Percentiles rank a stretch among this genome's conserved stretches.
Conservation (phyloP, 2,329 filamentous ascomycete genomes). For the Pseudogymnoascus sp. region DNA sequence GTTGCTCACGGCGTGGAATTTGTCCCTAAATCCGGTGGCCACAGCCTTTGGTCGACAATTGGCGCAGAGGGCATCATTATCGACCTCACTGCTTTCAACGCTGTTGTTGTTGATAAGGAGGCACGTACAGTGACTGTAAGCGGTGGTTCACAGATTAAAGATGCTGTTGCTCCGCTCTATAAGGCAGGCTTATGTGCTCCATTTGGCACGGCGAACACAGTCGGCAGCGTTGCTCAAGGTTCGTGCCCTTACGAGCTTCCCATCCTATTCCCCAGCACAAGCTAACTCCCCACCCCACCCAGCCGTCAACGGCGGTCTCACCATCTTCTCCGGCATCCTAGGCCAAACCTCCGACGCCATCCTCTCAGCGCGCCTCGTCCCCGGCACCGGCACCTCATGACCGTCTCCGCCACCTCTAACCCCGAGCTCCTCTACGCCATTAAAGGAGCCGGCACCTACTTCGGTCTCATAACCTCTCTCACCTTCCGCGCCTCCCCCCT, state of each 20-base stretch:
- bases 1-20: constrained; percentile 18
- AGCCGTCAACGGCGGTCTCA: constrained; percentile 70
- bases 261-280: constrained; percentile 21
- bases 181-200: constrained; percentile 17
- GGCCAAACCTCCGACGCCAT: constrained; percentile 63
- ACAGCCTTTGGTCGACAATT: constrained; percentile 26
- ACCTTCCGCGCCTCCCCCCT: constrained; percentile 23
- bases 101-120: constrained; percentile 18
- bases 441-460: constrained; percentile 27
- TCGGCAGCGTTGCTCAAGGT: constrained; percentile 28
- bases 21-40: constrained; percentile 22
- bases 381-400: constrained; percentile 23
- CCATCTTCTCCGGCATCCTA: constrained; percentile 67
- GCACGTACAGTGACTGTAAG: constrained; percentile 16
- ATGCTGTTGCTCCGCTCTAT: constrained; percentile 17
- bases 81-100: constrained; percentile 20
- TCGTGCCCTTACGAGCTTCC: constrained; percentile 24
- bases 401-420: constrained; percentile 19
- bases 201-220: constrained; percentile 28
- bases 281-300: constrained; percentile 53
- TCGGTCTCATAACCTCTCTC: constrained; percentile 28
- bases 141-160: constrained; percentile 17
- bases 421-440: constrained; percentile 26
- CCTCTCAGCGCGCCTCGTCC: constrained; percentile 46
- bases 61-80: constrained; percentile 23